Conservation (phyloP, 208 protist genomes). For the Naegleria gruberi region DNA sequence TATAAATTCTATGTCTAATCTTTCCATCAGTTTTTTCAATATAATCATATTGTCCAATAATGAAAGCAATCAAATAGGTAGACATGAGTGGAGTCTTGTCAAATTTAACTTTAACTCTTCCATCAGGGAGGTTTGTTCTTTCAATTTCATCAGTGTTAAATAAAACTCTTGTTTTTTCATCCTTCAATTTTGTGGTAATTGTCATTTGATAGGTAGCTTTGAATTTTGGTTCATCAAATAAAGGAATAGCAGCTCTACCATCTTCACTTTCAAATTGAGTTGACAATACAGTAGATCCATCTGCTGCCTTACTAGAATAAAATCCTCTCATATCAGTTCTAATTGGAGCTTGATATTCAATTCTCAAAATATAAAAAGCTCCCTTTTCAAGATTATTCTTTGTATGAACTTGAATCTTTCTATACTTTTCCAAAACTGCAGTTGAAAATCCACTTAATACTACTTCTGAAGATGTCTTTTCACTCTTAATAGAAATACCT, state of each 20-base stretch:
- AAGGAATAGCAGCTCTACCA: slow-evolving; percentile 13
- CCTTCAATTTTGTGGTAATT: slow-evolving; percentile 46
- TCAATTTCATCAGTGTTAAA: slow-evolving; percentile 67
- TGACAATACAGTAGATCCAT: slow-evolving; percentile 33
- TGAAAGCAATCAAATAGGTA: slow-evolving; percentile 73
- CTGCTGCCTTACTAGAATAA: neutral
- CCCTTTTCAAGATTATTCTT: neutral
- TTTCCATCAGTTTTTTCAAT: slow-evolving; percentile 38
- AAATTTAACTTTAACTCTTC: slow-evolving; percentile 35
- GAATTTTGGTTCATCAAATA: slow-evolving; percentile 70
- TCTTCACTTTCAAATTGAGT: slow-evolving; percentile 24
- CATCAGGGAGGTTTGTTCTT: slow-evolving; percentile 32
- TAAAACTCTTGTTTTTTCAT: slow-evolving; percentile 43
- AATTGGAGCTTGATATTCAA: neutral
- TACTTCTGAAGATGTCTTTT: neutral
- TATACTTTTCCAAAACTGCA: neutral
- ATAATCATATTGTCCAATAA: slow-evolving; percentile 67
- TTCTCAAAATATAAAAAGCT: neutral
- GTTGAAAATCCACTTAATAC: neutral
- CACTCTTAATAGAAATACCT: neutral
- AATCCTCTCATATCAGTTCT: slow-evolving; percentile 15
- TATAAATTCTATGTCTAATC: slow-evolving; percentile 63
- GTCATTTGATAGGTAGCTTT: slow-evolving; percentile 84
- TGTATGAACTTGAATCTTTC: neutral
- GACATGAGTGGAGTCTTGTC: slow-evolving; percentile 59